A percentile compares a stretch with the other conserved stretches of the same genome.
These are phyloP conservation scores for Brassica incana DNA, from an alignment of 345 rosid genomes.

Conservation along the genomic window DNA sequence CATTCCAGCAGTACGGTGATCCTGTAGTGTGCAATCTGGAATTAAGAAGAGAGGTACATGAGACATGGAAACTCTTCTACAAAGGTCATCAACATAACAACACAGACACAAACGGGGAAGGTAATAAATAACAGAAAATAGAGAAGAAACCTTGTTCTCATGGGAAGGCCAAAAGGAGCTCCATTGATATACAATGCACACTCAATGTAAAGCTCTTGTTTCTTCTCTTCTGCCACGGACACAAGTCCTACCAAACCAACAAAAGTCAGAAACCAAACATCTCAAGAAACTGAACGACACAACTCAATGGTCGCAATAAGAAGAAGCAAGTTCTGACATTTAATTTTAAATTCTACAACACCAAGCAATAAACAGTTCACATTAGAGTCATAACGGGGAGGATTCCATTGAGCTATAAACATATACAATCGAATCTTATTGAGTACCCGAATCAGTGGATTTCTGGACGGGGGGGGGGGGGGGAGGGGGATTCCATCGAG, in stretches of 20 bases:
- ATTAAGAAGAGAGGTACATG: conserved; percentile 24
- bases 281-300: neutral
- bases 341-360: neutral
- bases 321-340: neutral
- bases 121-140: neutral
- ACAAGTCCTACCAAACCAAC: conserved; percentile 45
- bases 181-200: conserved; percentile 88
- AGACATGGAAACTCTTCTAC: too few species aligned
- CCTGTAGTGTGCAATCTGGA: conserved; percentile 83
- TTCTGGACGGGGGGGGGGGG: conserved; percentile 54
- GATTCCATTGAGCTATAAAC: neutral
- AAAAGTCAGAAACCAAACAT: neutral
- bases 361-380: neutral
- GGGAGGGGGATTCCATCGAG: conserved; percentile 59
- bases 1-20: conserved; percentile 82
- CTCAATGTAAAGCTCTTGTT: conserved; percentile 75
- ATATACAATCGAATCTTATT: neutral
- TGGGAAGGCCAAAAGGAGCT: conserved; percentile 88
- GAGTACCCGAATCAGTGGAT: conserved; percentile 54
- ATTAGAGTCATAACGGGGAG: too few species aligned
- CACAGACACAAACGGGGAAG: neutral
- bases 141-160: conserved; percentile 66
- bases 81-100: conserved; percentile 8
- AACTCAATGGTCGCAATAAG: conserved; percentile 5
- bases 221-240: conserved; percentile 50